These are phyloP conservation scores for Ligustrum vulgare DNA, from an alignment of 257 asterid genomes.

Conservation along the genomic window DNA sequence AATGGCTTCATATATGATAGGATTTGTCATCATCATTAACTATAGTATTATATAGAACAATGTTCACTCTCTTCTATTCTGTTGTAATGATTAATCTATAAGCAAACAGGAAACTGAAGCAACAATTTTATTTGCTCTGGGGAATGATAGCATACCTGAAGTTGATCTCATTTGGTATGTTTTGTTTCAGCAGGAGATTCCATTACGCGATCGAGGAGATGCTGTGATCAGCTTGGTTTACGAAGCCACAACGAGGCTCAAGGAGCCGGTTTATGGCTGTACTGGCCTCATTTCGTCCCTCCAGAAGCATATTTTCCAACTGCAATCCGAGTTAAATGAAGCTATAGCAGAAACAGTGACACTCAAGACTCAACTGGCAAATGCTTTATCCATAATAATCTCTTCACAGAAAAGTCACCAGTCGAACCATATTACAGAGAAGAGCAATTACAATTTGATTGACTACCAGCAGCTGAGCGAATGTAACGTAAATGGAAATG, in stretches of 20 bases:
- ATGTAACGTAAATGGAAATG: not conserved
- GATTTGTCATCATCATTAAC: not conserved
- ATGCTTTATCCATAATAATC: slow-evolving; percentile 25
- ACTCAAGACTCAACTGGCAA: slow-evolving; percentile 35
- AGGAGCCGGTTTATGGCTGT: slow-evolving; percentile 49
- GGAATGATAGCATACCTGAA: not conserved
- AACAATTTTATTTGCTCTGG: not conserved
- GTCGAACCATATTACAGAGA: not conserved
- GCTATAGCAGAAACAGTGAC: slow-evolving; percentile 34
- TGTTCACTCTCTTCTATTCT: not conserved
- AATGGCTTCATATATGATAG: not conserved
- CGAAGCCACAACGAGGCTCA: slow-evolving; percentile 46
- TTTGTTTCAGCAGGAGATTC: slow-evolving; percentile 39
- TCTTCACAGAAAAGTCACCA: slow-evolving; percentile 13
- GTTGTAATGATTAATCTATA: not conserved
- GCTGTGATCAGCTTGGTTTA: slow-evolving; percentile 52
- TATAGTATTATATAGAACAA: not conserved
- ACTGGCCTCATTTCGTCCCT: slow-evolving; percentile 39
- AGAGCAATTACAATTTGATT: not conserved
- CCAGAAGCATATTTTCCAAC: slow-evolving; percentile 33
- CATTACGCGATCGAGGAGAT: slow-evolving; percentile 33
- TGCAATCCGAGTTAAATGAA: slow-evolving; percentile 39
- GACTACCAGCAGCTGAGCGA: slow-evolving; percentile 17
- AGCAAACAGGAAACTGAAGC: not conserved
- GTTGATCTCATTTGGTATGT: not conserved